Evolutionary conservation across 2,329 filamentous ascomycete genomes (phyloP), one percentile per base, ranked within the genome.

Genomic region (Sporothrix pseudoabietina): DNA sequence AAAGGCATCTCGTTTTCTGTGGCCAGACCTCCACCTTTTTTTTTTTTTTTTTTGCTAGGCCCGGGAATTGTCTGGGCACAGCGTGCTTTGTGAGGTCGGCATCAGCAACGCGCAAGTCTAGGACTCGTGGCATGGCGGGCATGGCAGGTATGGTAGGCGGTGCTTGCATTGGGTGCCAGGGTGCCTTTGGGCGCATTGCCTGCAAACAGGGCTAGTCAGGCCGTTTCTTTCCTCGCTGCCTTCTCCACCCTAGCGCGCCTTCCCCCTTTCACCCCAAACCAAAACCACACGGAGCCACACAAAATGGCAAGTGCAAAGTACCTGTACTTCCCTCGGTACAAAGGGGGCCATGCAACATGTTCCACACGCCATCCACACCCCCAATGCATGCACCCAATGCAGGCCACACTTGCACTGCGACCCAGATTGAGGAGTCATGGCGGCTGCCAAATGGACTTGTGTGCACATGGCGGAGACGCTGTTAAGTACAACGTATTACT

Each of bases 261-360:
- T 59, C 55, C 55, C 61, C 61, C 35, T 41, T 41, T 65, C 22
- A 3, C 22, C 39, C 4, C 22, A 14, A n/a, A 26, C 41, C 4
- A 41, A 14, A n/a, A 26, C 41, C 26, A 26, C 63, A 68, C 41
- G 52, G n/a, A 22, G 8, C 65, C 65, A 54, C 8, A 9, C 26
- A 35, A 39, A 22, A 22, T 14, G 16, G 35, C 59, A 63, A 63
- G 59, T 63, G n/a, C 59, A 4, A 69, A 30, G 61, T 72, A 68
- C 59, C 49, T 30, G 35, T 72, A 68, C 66, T 47, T 61, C 32
- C 3, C 7, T 14, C 35, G 55, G 66, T 73, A 71, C 72, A 52
- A 61, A 41, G 66, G 72, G 30, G 57, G n/a, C 66, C 39, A 66
- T 32, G 35, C 47, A 22, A 47, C 72, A 57, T 32, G 66, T 73